These are phyloP conservation scores for Ophiosphaerella herpotricha DNA, from an alignment of 2,329 filamentous ascomycete species.

Conservation along the genomic window DNA sequence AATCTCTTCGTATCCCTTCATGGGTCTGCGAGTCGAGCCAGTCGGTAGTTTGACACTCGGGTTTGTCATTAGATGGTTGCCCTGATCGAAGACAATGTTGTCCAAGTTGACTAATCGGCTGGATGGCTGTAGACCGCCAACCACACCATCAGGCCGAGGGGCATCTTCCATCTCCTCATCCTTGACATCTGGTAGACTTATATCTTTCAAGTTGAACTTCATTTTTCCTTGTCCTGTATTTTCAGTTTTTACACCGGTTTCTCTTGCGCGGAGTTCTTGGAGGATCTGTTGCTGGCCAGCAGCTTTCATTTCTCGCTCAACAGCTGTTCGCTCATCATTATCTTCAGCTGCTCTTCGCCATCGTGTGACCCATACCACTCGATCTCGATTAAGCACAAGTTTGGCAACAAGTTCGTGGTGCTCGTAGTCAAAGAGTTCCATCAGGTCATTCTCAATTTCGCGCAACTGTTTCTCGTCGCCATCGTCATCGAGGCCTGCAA, in stretches of 20 bases:
- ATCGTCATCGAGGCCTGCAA: slow-evolving; percentile 75
- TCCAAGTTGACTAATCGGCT: slow-evolving; percentile 89
- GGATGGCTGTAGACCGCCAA: slow-evolving; percentile 86
- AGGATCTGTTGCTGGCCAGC: slow-evolving; percentile 86
- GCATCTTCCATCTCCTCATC: slow-evolving; percentile 49
- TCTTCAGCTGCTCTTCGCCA: slow-evolving; percentile 82
- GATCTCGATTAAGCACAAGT: slow-evolving; percentile 88
- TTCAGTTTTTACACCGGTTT: slow-evolving; percentile 59
- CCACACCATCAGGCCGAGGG: slow-evolving; percentile 56
- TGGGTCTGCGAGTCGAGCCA: slow-evolving; percentile 90
- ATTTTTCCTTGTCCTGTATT: slow-evolving; percentile 73
- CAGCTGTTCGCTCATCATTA: slow-evolving; percentile 69
- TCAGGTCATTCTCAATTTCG: slow-evolving; percentile 96
- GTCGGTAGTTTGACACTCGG: slow-evolving; percentile 91
- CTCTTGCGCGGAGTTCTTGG: slow-evolving; percentile 81
- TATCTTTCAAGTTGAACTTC: slow-evolving; percentile 83
- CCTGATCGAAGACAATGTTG: slow-evolving; percentile 95
- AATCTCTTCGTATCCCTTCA: slow-evolving; percentile 98
- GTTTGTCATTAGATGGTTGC: slow-evolving; percentile 99
- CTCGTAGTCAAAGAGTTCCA: slow-evolving; percentile 98
- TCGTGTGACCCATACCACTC: slow-evolving; percentile 92
- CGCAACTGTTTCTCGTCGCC: slow-evolving; percentile 84
- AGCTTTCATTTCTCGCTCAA: slow-evolving; percentile 90
- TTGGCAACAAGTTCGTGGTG: slow-evolving; percentile 91
- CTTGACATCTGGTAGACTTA: slow-evolving; percentile 71